Evolutionary conservation across 306 rosid species (phyloP).

Genomic region (Prosopis cineraria): DNA sequence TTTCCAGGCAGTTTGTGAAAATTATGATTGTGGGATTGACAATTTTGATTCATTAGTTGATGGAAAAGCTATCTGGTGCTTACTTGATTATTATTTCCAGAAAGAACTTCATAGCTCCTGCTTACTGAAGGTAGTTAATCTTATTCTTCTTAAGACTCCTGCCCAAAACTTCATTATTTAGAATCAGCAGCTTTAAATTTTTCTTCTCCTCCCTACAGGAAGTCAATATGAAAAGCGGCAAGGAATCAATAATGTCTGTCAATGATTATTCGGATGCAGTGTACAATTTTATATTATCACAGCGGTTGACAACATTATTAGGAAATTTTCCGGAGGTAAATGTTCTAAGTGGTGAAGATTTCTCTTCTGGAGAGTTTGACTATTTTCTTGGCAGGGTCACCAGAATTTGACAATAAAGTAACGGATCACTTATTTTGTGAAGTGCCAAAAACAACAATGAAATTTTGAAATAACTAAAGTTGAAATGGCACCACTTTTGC

Average conservation of each 20-base stretch:
- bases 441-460: not conserved
- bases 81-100: conserved; percentile 87
- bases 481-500: conserved; percentile 5
- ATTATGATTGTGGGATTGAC: conserved; percentile 60
- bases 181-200: conserved; percentile 24
- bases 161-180: not conserved
- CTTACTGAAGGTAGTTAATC: conserved; percentile 67
- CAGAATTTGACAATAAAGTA: not conserved
- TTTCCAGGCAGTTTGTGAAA: conserved; percentile 76
- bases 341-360: conserved; percentile 6
- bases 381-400: not conserved
- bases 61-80: conserved; percentile 98
- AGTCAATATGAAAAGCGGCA: conserved; percentile 42
- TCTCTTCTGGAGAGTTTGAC: conserved; percentile 17
- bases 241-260: conserved; percentile 69
- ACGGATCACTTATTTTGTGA: not conserved
- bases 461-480: not conserved
- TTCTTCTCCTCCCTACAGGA: conserved; percentile 51
- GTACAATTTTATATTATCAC: conserved; percentile 83
- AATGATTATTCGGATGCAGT: conserved; percentile 77
- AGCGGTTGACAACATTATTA: conserved; percentile 67
- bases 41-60: conserved; percentile 70
- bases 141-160: conserved; percentile 34
- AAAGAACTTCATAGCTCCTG: conserved; percentile 70
- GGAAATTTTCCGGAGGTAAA: conserved; percentile 96